Conservation (phyloP, 768 basidiomycete genomes). For the Kwoniella newhampshirensis region DNA sequence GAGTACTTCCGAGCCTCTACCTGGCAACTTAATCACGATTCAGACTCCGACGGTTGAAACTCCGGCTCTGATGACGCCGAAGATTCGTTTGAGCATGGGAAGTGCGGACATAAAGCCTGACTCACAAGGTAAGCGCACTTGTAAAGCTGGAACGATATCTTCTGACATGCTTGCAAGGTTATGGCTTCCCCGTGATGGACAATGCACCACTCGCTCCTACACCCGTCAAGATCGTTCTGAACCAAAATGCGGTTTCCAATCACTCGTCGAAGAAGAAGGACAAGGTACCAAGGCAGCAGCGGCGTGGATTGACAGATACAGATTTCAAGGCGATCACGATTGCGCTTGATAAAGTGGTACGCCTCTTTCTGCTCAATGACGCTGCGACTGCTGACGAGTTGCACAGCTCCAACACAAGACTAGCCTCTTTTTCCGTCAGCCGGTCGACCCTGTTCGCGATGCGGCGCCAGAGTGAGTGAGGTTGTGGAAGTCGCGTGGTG, state of each 20-base stretch:
- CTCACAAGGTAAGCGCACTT: conserved; percentile 2
- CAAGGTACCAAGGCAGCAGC: conserved; percentile 67
- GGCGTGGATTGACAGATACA: conserved; percentile 70
- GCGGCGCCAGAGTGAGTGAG: conserved; percentile 74
- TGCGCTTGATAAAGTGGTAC: conserved; percentile 68
- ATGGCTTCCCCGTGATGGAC: conserved; percentile 25
- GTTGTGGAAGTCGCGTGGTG: not conserved
- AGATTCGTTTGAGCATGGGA: conserved; percentile 61
- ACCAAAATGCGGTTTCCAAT: conserved; percentile 1
- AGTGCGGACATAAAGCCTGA: conserved; percentile 19
- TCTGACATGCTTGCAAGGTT: conserved; percentile 8
- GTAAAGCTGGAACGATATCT: not conserved
- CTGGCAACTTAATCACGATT: conserved; percentile 79
- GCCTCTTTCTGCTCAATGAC: not conserved
- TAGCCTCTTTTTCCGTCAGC: conserved; percentile 72
- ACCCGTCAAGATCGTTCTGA: conserved; percentile 36
- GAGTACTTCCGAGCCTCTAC: conserved; percentile 76
- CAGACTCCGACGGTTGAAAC: conserved; percentile 69
- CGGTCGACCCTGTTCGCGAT: conserved; percentile 95
- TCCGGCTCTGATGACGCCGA: conserved; percentile 53
- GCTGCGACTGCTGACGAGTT: conserved; percentile 6
- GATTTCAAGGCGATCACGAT: conserved; percentile 74
- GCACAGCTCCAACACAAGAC: conserved; percentile 64
- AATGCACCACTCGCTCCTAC: conserved; percentile 3
- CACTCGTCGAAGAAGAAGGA: conserved; percentile 39